Evolutionary conservation across 768 basidiomycete genomes (phyloP), one percentile per base, ranked within the genome.

Genomic region (Antrodiella citrinella): DNA sequence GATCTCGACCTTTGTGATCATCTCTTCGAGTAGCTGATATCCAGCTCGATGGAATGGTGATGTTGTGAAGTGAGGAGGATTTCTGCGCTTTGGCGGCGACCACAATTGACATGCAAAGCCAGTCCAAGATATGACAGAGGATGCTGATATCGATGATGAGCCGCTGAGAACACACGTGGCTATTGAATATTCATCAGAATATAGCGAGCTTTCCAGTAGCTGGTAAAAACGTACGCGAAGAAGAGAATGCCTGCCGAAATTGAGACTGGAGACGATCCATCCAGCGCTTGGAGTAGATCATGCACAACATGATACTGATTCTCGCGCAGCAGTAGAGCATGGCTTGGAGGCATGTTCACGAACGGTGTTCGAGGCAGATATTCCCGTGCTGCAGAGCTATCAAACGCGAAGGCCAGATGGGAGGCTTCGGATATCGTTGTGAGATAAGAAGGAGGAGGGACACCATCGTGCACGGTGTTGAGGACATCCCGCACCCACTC

Each of bases 11-110:
- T 10, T 10, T 38, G 10, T 38, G 35, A 18, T 10, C 10, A 18
- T 38, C 10, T 10, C 35, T 38, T 38, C 10, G 35, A 10, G 18
- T 10, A 10, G 35, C 10, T 7, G 48, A 15, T 2, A 61, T 13
- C 80, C 81, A 84, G 47, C 70, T 74, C 2, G 71, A 71, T 0
- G 82, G 82, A 26, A 84, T 67, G 3, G 73, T 72, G 22, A 79
- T 54, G 13, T 69, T 66, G 57, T 82, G 74, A 0, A 80, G 59
- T 13, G 54, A 42, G 41, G 55, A 40, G 3, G 19, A 19, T 11
- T 53, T 35, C 23, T 57, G 54, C 49, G 62, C 58, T 0, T 60
- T 62, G 39, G 59, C 57, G 1, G 67, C 65, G 2, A 82, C 48
- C 3, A 76, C 63, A 3, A 71, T 56, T 12, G 66, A 67, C 4